Evolutionary conservation across 768 basidiomycete genomes (phyloP), one percentile per base, ranked within the genome.

Genomic region (Boletus speciosus): DNA sequence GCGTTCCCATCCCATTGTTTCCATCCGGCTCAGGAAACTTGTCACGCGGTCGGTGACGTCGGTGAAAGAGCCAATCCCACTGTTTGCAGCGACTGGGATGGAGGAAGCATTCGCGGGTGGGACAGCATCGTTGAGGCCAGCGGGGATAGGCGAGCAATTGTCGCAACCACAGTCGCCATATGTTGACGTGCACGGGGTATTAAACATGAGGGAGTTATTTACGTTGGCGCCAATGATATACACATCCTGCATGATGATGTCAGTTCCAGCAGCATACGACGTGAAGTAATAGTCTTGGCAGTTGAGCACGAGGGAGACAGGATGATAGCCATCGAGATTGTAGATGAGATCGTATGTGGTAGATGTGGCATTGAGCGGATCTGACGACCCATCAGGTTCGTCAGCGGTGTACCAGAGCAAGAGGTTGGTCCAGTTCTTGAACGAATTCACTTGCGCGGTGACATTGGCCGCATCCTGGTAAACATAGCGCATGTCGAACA

Each of bases 401-500:
- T 89, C 86, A 1, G 76, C 83, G 1, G 84, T 87, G 63, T 88
- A 88, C 83, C 84, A 86, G 3, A 83, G 66, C 21, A 90, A 71
- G 25, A 91, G 77, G 57, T 88, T 90, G 0, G 81, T 71, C 39
- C 85, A 78, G 34, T 76, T 78, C 65, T 87, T 88, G 71, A 89
- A 78, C 36, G 68, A 71, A 58, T 84, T 83, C 19, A 91, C 88
- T 69, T 91, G 78, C 40, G 77, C 77, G 0, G 79, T 81, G 23
- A 91, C 82, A 4, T 78, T 75, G 23, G 78, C 75, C 11, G 71
- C 60, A 61, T 90, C 81, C 75, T 77, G 79, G 72, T 90, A 91
- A 1, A 75, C 76, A 79, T 69, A 75, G 56, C 88, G 79, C 89
- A 92, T 89, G 65, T 91, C 88, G 59, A 90, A 92, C 81, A 90